phyloP scores from a whole-genome alignment of 352 stramenopile species.

The Pythium scleroteichum region DNA sequence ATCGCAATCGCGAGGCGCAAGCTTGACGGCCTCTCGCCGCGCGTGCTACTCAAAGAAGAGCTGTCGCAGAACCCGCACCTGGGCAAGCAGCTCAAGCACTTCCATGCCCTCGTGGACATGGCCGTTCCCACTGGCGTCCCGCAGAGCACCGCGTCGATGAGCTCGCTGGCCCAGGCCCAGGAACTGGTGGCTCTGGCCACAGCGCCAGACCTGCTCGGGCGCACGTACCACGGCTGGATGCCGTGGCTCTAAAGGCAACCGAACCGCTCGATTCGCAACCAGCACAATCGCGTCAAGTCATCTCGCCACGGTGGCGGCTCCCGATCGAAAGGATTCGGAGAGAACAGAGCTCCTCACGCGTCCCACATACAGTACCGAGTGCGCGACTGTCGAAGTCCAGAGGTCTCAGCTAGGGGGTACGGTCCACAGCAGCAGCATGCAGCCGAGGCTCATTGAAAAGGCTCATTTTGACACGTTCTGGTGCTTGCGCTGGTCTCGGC shows the following conservation, averaged over 20 bases:
- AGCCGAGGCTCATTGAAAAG: too few relatives aligned
- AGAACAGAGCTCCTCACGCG: too few relatives aligned
- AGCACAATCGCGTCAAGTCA: not conserved
- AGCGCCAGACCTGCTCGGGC: slow-evolving; percentile 75
- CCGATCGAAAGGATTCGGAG: too few relatives aligned
- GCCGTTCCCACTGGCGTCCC: slow-evolving; percentile 19
- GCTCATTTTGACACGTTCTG: too few relatives aligned
- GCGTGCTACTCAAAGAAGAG: slow-evolving; percentile 70
- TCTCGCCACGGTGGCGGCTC: not conserved
- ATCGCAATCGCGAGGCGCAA: slow-evolving; percentile 75
- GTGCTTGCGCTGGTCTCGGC: too few relatives aligned
- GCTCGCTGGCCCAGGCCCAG: slow-evolving; percentile 74
- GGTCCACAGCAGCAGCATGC: too few relatives aligned
- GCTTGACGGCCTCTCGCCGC: slow-evolving; percentile 73
- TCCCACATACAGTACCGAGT: too few relatives aligned
- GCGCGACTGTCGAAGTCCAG: too few relatives aligned
- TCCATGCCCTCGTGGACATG: slow-evolving; percentile 57
- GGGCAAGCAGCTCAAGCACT: slow-evolving; percentile 50
- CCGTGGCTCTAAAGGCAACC: slow-evolving; percentile 57
- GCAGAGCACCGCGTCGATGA: slow-evolving; percentile 36
- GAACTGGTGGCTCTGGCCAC: slow-evolving; percentile 82
- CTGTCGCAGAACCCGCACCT: slow-evolving; percentile 69
- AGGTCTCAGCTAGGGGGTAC: too few relatives aligned
- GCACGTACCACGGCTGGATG: slow-evolving; percentile 85
- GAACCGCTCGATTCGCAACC: not conserved